phyloP scores from a whole-genome alignment of 176 grass and related monocot genomes.

The Pontederia crassipes region DNA sequence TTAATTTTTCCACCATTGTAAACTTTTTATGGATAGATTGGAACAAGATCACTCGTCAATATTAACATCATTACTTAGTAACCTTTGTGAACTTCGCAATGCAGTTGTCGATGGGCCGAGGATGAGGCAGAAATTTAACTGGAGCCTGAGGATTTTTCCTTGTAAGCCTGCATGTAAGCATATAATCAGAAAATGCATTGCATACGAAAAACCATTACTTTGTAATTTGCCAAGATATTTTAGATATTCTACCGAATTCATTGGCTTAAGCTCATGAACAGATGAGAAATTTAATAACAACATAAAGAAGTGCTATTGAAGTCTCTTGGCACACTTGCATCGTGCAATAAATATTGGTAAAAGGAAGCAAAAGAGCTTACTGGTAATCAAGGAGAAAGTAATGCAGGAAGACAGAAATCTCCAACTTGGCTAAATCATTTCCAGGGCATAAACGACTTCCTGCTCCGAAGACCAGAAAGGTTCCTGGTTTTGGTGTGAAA shows the following conservation, averaged over 20 bases:
- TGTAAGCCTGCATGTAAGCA: constrained; percentile 29
- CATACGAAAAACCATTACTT: not conserved
- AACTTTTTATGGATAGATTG: too few species aligned
- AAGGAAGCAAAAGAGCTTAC: constrained; percentile 25
- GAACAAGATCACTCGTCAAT: too few species aligned
- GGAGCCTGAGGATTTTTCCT: constrained; percentile 42
- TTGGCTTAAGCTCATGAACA: not conserved
- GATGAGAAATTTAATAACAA: too few species aligned
- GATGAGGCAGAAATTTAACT: constrained; percentile 54
- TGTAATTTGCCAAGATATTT: not conserved
- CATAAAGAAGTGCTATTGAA: too few species aligned
- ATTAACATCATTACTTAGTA: too few species aligned
- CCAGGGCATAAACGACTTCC: constrained; percentile 62
- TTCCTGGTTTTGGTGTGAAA: constrained; percentile 50
- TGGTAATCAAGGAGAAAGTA: constrained; percentile 81
- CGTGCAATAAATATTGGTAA: not conserved
- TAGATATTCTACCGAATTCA: too few species aligned
- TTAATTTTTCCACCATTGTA: too few species aligned
- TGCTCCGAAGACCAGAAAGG: constrained; percentile 66
- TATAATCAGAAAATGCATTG: not conserved
- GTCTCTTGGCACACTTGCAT: too few species aligned
- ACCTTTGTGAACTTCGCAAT: constrained; percentile 49
- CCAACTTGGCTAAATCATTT: constrained; percentile 87
- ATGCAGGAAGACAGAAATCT: constrained; percentile 96
- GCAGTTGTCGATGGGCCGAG: constrained; percentile 70